Evolutionary conservation across 108 stramenopile genomes (phyloP), one percentile per base, ranked within the genome.

Genomic region (Nitzschia sp.): DNA sequence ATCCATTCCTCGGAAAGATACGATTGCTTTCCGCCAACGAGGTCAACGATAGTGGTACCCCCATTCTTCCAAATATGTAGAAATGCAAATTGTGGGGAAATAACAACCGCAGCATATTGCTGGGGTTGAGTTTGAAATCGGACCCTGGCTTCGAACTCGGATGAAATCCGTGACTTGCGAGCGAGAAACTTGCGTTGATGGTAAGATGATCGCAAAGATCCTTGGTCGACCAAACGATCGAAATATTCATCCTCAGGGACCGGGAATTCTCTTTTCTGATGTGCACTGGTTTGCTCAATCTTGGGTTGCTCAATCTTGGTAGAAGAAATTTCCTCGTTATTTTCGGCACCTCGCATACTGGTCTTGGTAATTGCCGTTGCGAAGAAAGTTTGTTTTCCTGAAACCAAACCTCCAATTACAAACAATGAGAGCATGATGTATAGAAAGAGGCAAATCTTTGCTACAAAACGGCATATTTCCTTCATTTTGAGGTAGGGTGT

Each of bases 11-110:
- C 60, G 21, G 9, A 0, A 2, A 61, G 36, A 19, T 15, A 11
- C 21, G n/a, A 2, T 45, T 61, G 60, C 21, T 45, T 16, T 1
- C 33, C 38, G 15, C 19, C 41, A 3, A 17, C 44, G 21, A 61
- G 23, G 23, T 17, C 35, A 1, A 41, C 35, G 0, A 67, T 28
- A 16, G 66, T 67, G 3, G 66, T 67, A 6, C 66, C 66, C 1
- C 66, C 66, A 54, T 36, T 41, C 29, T 67, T 67, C 41, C 36
- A 67, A 67, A 67, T 67, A 44, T 67, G 66, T 13, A 54, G 36
- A 38, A 67, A 67, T 8, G 53, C 66, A 35, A 35, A 67, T 6
- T 38, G 19, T 3, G 33, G 32, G 23, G 60, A 61, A 25, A 61
- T 34, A 2, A 41, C 38, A n/a, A 61, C 26, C 0, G 41, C 41